phyloP scores from a whole-genome alignment of 2,329 filamentous ascomycete genomes.

The Xylaria sp. region DNA sequence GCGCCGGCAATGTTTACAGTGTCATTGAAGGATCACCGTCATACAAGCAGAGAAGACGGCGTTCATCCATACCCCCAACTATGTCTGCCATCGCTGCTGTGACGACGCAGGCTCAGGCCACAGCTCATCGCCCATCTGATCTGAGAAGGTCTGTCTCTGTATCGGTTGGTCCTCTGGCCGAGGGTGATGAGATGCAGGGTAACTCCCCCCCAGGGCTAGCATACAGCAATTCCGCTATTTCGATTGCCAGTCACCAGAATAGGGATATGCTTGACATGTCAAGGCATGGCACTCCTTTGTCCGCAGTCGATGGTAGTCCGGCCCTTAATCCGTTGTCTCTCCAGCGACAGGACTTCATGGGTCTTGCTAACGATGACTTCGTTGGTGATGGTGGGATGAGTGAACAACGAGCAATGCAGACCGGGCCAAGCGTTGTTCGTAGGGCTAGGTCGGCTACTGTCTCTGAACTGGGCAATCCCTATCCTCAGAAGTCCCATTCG shows the following conservation, averaged over 20 bases:
- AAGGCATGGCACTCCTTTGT: slow-evolving; percentile 88
- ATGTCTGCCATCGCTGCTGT: slow-evolving; percentile 76
- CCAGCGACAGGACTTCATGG: slow-evolving; percentile 75
- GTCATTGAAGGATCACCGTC: slow-evolving; percentile 98
- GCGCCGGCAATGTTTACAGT: slow-evolving; percentile 84
- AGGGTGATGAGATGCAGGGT: slow-evolving; percentile 81
- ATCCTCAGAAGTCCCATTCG: slow-evolving; percentile 97
- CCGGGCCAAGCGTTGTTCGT: slow-evolving; percentile 81
- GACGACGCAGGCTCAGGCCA: slow-evolving; percentile 64
- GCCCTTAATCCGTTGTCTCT: slow-evolving; percentile 76
- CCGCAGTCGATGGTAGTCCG: slow-evolving; percentile 84
- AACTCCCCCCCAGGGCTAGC: slow-evolving; percentile 83
- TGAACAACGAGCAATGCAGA: slow-evolving; percentile 74
- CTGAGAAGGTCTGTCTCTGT: slow-evolving; percentile 89
- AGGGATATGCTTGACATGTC: slow-evolving; percentile 86
- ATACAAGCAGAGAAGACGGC: slow-evolving; percentile 95
- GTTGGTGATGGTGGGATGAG: slow-evolving; percentile 68
- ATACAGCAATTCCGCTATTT: slow-evolving; percentile 75
- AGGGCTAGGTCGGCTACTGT: slow-evolving; percentile 93
- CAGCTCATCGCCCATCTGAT: slow-evolving; percentile 85
- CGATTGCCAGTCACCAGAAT: slow-evolving; percentile 73
- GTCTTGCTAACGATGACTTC: slow-evolving; percentile 71
- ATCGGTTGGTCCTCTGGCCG: slow-evolving; percentile 83
- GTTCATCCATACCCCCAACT: slow-evolving; percentile 89
- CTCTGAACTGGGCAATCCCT: slow-evolving; percentile 90